Evolutionary conservation across 495 filamentous ascomycete species (phyloP), one percentile per base, ranked within the genome.

Genomic region (Penicillium coffeae): DNA sequence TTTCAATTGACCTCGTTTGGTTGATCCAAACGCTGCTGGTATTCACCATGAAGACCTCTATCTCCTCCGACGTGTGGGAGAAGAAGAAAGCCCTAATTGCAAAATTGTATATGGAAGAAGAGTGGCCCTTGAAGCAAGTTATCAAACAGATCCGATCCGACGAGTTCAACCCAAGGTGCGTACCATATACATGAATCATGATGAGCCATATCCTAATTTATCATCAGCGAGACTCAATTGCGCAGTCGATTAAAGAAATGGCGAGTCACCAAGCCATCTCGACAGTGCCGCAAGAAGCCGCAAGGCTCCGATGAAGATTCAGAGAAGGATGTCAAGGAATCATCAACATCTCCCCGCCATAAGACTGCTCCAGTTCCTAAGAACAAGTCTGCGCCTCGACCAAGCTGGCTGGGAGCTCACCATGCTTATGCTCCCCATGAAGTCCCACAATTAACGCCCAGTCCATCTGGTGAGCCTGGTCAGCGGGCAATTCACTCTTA

Each of bases 81-180:
- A 70, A 64, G 54, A 75, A 75, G 60, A 76, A 73, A 46, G 65
- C 63, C 6, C 51, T 75, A 50, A 76, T 76, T 48, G 63, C 71
- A 33, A 65, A 66, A 25, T 54, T 76, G 34, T 76, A 76, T 48
- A 75, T 73, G 56, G 71, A 74, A 19, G 71, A 76, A 35, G 71
- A 73, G 66, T 75, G 70, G 70, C 71, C 73, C 3, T 58, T 76
- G 36, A 76, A 75, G 45, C 72, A 72, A 41, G 73, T 76, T 37
- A 75, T 75, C 46, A 75, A 75, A 51, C 65, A 73, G 51, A 74
- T 76, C 25, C 70, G 72, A 10, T 68, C 69, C 0, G 66, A 69
- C 19, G 70, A 76, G 46, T 76, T 76, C 55, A 69, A 76, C 48
- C 73, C 73, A 7, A 75, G 69, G 73, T 76, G 38, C 53, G 64